Conservation (phyloP, 768 basidiomycete genomes). For the Suillus paluster region DNA sequence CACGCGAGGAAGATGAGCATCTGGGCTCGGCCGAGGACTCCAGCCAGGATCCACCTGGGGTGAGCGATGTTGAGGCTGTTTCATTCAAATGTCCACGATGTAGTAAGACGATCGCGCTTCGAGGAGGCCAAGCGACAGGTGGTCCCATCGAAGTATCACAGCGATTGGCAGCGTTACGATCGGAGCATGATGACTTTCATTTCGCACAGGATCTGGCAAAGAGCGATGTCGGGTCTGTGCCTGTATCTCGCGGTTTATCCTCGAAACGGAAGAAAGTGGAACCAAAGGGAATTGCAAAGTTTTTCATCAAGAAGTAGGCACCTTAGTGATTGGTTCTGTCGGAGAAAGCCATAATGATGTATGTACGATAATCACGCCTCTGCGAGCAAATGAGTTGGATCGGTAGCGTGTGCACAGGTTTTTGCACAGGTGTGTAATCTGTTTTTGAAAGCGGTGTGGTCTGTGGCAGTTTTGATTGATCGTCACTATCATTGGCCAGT, state of each 20-base stretch:
- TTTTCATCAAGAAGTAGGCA: slow-evolving; percentile 42
- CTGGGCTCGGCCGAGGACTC: slow-evolving; percentile 6
- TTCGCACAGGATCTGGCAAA: slow-evolving; percentile 79
- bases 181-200: slow-evolving; percentile 91
- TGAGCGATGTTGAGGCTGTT: slow-evolving; percentile 4
- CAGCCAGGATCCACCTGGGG: neutral
- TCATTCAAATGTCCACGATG: slow-evolving; percentile 68
- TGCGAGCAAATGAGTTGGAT: neutral
- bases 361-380: slow-evolving; percentile 1
- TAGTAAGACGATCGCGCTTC: slow-evolving; percentile 47
- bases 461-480: slow-evolving; percentile 21
- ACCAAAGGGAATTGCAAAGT: slow-evolving; percentile 51
- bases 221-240: slow-evolving; percentile 27
- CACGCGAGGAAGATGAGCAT: slow-evolving; percentile 35
- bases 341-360: neutral
- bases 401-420: slow-evolving; percentile 3
- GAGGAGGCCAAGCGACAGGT: slow-evolving; percentile 21
- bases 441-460: slow-evolving; percentile 3
- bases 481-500: slow-evolving; percentile 11
- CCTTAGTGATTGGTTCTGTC: neutral
- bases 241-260: slow-evolving; percentile 14
- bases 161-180: slow-evolving; percentile 47
- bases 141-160: slow-evolving; percentile 31
- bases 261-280: slow-evolving; percentile 26
- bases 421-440: slow-evolving; percentile 6